phyloP scores from a whole-genome alignment of 805 yeast genomes.

The Nakazawaea sp. region DNA sequence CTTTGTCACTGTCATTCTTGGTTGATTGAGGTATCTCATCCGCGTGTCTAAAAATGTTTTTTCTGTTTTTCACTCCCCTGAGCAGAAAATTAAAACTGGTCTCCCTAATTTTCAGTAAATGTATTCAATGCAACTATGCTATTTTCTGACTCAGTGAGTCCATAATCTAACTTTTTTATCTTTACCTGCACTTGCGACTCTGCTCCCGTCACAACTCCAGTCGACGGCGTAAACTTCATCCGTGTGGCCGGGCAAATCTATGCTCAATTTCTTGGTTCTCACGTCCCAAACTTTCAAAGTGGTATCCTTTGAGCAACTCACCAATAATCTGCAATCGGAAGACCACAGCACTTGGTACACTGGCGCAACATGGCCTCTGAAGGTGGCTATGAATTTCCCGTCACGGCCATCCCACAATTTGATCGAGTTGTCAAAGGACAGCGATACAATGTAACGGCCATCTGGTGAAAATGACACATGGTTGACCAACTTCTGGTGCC shows the following conservation, averaged over 20 bases:
- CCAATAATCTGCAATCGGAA: slow-evolving; percentile 84
- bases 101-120: no score
- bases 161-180: slow-evolving; percentile 92
- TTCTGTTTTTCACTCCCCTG: not conserved
- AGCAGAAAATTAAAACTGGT: no score
- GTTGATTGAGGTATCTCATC: no score
- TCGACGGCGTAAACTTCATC: slow-evolving; percentile 97
- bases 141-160: no score
- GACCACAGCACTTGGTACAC: slow-evolving; percentile 99
- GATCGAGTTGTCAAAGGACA: slow-evolving; percentile 92
- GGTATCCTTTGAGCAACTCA: slow-evolving; percentile 92
- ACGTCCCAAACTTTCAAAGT: slow-evolving; percentile 96
- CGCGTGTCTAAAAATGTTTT: not conserved
- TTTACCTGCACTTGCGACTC: slow-evolving; percentile 96
- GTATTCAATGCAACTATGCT: no score
- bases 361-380: slow-evolving; percentile 96
- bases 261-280: slow-evolving; percentile 72
- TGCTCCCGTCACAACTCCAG: slow-evolving; percentile 93
- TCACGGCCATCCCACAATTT: slow-evolving; percentile 95
- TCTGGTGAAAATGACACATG: slow-evolving; percentile 96
- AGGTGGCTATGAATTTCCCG: slow-evolving; percentile 83
- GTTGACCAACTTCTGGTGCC: slow-evolving; percentile 94
- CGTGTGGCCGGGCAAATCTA: slow-evolving; percentile 91
- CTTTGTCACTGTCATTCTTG: not conserved
- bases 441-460: slow-evolving; percentile 83